Evolutionary conservation across 2,329 filamentous ascomycete species (phyloP), one percentile per base, ranked within the genome.

Genomic region (Clonostachys sp.): DNA sequence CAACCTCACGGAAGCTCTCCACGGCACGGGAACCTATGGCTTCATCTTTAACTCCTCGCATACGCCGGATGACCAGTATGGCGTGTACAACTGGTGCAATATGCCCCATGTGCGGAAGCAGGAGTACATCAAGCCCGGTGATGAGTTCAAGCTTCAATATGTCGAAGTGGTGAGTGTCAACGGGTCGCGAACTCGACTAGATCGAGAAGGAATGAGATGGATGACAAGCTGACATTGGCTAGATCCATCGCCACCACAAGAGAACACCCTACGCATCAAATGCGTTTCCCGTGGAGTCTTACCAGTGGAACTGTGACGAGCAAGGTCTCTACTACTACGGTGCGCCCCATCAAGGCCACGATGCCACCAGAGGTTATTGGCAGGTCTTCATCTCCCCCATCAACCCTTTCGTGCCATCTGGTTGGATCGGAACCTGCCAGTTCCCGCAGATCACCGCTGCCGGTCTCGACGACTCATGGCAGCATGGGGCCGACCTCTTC

Each of bases 211-310:
- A 12, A 34, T 35, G 12, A 4, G 24, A 10, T 10, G 9, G 9
- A 30, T 30, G 10, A 2, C 24, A 30, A 10, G 9, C 24, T 30
- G 24, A 39, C 20, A 44, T 13, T 33, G 10, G 17, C 6, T 40
- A 84, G 75, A 86, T 91, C 44, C 89, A 94, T 59, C 80, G 89
- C 45, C 89, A 94, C 61, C 89, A 94, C 65, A 94, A 94, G 61
- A 80, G 89, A 18, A 94, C 88, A 0, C 88, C 88, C 0, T 94
- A 94, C 61, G 80, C 86, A 2, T 74, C 77, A 46, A 95, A 94
- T 60, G 81, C 83, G 0, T 92, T 94, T 56, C 88, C 88, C 0
- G 70, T 79, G 1, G 89, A 94, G 61, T 69, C 80, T 0, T 87
- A 89, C 59, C 67, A 71, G 16, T 94, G 88, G 89, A 66, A 85